Evolutionary conservation across 108 stramenopile species (phyloP), one percentile per base, ranked within the genome.

Genomic region (Nitzschia sp.): DNA sequence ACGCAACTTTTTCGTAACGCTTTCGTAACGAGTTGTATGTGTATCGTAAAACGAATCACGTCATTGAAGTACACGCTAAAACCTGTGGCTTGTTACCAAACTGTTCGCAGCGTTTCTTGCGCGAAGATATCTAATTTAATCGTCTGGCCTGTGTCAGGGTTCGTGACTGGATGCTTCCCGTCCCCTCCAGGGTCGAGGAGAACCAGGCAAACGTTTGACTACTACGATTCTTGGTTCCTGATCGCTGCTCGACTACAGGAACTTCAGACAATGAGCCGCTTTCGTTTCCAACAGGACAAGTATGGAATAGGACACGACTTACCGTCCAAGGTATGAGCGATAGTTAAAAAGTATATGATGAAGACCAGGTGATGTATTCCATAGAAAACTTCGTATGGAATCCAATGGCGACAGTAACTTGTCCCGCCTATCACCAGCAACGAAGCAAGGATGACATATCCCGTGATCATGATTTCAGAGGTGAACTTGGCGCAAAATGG

Each of bases 171-270:
- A n/a, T n/a, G n/a, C n/a, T n/a, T n/a, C n/a, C n/a, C n/a, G n/a
- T n/a, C n/a, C n/a, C n/a, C 28, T 72, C 21, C 28, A 82, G 54
- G 46, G 75, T 68, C 0, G 78, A 64, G 24, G 78, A 55, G 55
- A 82, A 79, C 82, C 82, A 82, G 33, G 68, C 72, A 65, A 82
- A 82, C 2, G 78, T 79, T 45, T 82, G 82, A 31, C 75, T 76
- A 21, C 38, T 42, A n/a, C 81, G 53, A 34, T 72, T 28, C 5
- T 33, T 62, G 11, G 36, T 54, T 17, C 57, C 71, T 18, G 33
- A 57, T 35, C 82, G 55, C 31, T 76, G 64, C 33, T 63, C 71
- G 31, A 66, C 13, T n/a, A n/a, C n/a, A n/a, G n/a, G n/a, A n/a
- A n/a, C n/a, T n/a, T n/a, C n/a, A n/a, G n/a, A n/a, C n/a, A n/a